Evolutionary conservation across 352 stramenopile genomes (phyloP).

Genomic region (Plasmopara viticola): DNA sequence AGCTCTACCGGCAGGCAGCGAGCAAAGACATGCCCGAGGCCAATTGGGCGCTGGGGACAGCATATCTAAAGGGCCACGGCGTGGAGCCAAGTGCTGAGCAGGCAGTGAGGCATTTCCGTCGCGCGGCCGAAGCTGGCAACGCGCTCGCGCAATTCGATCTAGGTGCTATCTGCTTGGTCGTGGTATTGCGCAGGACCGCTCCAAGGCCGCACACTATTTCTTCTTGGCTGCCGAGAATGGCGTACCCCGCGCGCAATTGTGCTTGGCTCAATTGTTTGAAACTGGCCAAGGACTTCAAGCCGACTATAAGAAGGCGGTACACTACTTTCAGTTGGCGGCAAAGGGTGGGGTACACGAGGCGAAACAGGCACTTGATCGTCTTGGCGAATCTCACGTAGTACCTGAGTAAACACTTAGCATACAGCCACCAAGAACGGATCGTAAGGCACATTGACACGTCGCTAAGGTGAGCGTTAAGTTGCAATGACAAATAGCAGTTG

Average conservation of each 20-base stretch:
- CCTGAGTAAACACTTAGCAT: slow-evolving; percentile 16
- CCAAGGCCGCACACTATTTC: slow-evolving; percentile 68
- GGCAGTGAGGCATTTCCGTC: slow-evolving; percentile 50
- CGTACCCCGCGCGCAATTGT: slow-evolving; percentile 62
- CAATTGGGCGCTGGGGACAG: slow-evolving; percentile 50
- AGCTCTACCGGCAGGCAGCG: slow-evolving; percentile 53
- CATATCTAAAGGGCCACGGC: slow-evolving; percentile 42
- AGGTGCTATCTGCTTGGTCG: slow-evolving; percentile 72
- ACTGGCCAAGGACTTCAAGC: slow-evolving; percentile 38
- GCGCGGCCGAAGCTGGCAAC: slow-evolving; percentile 54
- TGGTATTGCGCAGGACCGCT: slow-evolving; percentile 41
- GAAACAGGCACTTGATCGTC: slow-evolving; percentile 40
- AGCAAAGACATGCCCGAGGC: slow-evolving; percentile 65
- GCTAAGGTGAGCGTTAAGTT: background rate
- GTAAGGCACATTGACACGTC: slow-evolving; percentile 7
- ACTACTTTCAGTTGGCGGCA: slow-evolving; percentile 71
- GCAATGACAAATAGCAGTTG: background rate
- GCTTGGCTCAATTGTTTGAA: slow-evolving; percentile 74
- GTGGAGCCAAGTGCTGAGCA: slow-evolving; percentile 22
- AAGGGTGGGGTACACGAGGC: slow-evolving; percentile 49
- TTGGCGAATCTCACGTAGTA: slow-evolving; percentile 35
- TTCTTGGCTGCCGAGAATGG: slow-evolving; percentile 56
- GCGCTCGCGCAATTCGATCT: slow-evolving; percentile 69
- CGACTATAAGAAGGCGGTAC: slow-evolving; percentile 53
- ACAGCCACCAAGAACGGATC: slow-evolving; percentile 3